Evolutionary conservation across 768 basidiomycete genomes (phyloP), one percentile per base, ranked within the genome.

Genomic region (Neoboletus brunneissimus): DNA sequence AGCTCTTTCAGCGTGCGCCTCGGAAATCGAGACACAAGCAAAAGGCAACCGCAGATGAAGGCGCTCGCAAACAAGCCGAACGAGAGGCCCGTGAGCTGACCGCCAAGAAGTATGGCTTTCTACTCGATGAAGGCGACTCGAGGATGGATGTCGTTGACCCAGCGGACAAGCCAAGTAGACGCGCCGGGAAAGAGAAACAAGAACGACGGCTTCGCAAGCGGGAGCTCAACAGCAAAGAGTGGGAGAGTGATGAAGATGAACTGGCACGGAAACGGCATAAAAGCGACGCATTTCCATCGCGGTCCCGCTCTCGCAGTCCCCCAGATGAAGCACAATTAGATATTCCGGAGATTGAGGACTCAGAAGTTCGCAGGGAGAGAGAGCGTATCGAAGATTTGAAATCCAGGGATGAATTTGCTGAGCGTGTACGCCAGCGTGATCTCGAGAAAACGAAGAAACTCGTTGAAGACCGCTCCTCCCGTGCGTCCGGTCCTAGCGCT

Each of bases 191-290:
- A 58, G 79, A 79, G 61, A 84, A 84, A 55, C 82, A 78, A 57
- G 87, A 88, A 37, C 79, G 84, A 54, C 83, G 86, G 58, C 77
- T 82, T 38, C 79, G 94, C 61, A 95, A 94, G 70, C 78, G 93
- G 48, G 93, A 95, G 31, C 81, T 85, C 55, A 89, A 91, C 58
- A 82, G 77, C 22, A 87, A 85, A 53, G 88, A 91, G 56, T 95
- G 94, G 93, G 89, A 92, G 70, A 92, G 90, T 62, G 94, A 93
- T 59, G 92, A 91, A 57, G 93, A 94, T 55, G 91, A 93, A 61
- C 76, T 83, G 68, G 75, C 80, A 38, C 77, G 85, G 69, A 92
- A 89, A 68, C 82, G 86, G 55, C 69, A 77, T 70, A 82, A 77
- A 62, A 71, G 76, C 2, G 82, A 83, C n/a, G 78, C 79, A 42